A percentile compares a stretch with the other conserved stretches of the same genome.
phyloP scores from a whole-genome alignment of 345 rosid species.

The Leavenworthia alabamica region DNA sequence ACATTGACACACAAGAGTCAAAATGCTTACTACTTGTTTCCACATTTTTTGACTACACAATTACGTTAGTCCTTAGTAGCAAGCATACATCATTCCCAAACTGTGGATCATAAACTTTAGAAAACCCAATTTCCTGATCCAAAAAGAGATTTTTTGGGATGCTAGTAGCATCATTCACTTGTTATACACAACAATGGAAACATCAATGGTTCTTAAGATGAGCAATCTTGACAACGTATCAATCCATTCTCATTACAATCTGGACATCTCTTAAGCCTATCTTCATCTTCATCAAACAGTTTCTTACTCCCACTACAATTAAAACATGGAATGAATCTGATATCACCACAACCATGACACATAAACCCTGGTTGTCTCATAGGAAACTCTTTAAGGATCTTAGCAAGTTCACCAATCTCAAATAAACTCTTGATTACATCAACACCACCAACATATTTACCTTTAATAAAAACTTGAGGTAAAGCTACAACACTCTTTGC shows the following conservation, averaged over 20 bases:
- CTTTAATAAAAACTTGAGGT: constrained; percentile 80
- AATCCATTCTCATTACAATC: constrained; percentile 91
- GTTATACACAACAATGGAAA: constrained; percentile 13
- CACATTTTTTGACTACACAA: constrained; percentile 25
- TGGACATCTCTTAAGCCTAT: constrained; percentile 51
- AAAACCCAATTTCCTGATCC: constrained; percentile 16
- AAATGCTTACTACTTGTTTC: constrained; percentile 33
- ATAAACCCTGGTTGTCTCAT: constrained; percentile 54
- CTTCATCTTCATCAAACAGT: constrained; percentile 81
- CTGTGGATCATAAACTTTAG: constrained; percentile 21
- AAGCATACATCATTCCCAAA: constrained; percentile 15
- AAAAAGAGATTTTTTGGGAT: constrained; percentile 26
- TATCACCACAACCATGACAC: constrained; percentile 70
- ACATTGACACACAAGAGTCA: constrained; percentile 21
- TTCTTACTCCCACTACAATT: constrained; percentile 90
- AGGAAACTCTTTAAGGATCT: constrained; percentile 61
- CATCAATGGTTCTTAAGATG: constrained; percentile 38
- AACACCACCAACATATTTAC: constrained; percentile 68
- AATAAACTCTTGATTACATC: constrained; percentile 73
- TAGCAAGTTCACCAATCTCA: constrained; percentile 75
- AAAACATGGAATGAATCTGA: constrained; percentile 62
- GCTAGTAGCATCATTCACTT: constrained; percentile 16
- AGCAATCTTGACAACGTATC: constrained; percentile 73
- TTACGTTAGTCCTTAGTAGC: constrained; percentile 11
- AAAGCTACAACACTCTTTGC: constrained; percentile 50